A percentile compares a stretch with the other conserved stretches of the same genome.
Evolutionary conservation across 139 green algal genomes (phyloP).

Genomic region (Auxenochlorella pyrenoidosa): DNA sequence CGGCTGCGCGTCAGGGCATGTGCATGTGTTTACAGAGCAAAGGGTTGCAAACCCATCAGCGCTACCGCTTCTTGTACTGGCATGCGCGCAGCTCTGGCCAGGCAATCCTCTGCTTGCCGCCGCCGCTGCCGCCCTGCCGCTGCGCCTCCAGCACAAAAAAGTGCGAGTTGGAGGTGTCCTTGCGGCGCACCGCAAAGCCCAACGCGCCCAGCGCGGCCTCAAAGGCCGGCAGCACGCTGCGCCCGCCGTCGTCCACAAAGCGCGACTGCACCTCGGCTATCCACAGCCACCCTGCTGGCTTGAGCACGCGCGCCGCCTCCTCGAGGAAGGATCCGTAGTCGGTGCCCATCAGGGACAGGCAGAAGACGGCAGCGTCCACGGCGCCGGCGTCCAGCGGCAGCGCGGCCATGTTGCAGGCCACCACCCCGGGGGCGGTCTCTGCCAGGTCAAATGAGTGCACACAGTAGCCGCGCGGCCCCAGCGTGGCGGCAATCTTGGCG

Average conservation of each 20-base stretch:
- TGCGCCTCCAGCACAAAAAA: slow-evolving; percentile 80
- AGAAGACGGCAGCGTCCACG: slow-evolving; percentile 94
- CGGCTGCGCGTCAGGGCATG: too few relatives aligned
- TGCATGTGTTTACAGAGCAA: not conserved
- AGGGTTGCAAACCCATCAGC: not conserved
- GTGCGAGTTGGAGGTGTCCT: slow-evolving; percentile 76
- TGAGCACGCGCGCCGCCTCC: slow-evolving; percentile 89
- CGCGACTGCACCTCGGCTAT: slow-evolving; percentile 92
- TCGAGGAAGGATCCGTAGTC: slow-evolving; percentile 87
- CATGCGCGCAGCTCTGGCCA: slow-evolving; percentile 47
- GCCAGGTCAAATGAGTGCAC: slow-evolving; percentile 94
- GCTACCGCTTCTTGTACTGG: slow-evolving; percentile 52
- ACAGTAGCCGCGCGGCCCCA: slow-evolving; percentile 39
- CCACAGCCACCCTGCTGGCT: slow-evolving; percentile 82
- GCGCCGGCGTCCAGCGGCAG: slow-evolving; percentile 51
- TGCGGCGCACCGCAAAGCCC: slow-evolving; percentile 66
- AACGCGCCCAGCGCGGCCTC: slow-evolving; percentile 59
- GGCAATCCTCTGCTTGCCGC: not conserved
- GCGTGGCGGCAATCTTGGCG: slow-evolving; percentile 71
- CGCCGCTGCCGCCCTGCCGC: slow-evolving; percentile 43
- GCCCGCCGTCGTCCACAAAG: slow-evolving; percentile 36
- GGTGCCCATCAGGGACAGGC: slow-evolving; percentile 95
- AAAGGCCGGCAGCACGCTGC: slow-evolving; percentile 66
- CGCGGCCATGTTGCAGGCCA: slow-evolving; percentile 94
- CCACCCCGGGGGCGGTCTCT: slow-evolving; percentile 76